These are phyloP conservation scores for Euphrasia arctica DNA, from an alignment of 305 asterid species.

Conservation along the genomic window DNA sequence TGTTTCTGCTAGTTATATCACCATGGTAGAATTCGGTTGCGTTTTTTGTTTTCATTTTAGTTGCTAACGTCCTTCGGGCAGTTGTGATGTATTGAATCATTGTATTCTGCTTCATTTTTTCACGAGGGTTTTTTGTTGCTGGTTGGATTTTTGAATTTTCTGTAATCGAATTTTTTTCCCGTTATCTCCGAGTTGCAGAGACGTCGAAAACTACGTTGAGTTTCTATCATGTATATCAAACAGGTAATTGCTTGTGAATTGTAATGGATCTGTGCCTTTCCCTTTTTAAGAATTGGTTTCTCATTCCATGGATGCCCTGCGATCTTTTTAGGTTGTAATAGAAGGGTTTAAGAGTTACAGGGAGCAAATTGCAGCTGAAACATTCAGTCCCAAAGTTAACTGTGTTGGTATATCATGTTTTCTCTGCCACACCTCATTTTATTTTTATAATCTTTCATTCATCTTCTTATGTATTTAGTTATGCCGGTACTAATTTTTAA, in stretches of 20 bases:
- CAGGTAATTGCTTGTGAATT: conserved; percentile 50
- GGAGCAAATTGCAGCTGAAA: conserved; percentile 91
- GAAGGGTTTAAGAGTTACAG: conserved; percentile 98
- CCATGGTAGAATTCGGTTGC: neutral
- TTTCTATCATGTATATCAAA: conserved; percentile 66
- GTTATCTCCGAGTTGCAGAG: conserved; percentile 22
- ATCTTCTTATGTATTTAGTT: conserved; percentile 7
- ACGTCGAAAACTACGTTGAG: conserved; percentile 16
- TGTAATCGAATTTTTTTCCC: neutral
- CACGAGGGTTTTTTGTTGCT: neutral
- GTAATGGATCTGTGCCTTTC: neutral
- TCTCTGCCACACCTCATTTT: neutral
- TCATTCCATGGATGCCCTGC: conserved; percentile 4
- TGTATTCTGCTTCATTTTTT: conserved; percentile 1
- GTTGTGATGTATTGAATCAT: neutral
- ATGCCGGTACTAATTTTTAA: conserved; percentile 8
- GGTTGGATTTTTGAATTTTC: conserved; percentile 3
- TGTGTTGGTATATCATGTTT: conserved; percentile 73
- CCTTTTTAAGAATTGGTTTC: neutral
- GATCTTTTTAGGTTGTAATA: conserved; percentile 58
- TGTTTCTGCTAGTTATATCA: conserved; percentile 16
- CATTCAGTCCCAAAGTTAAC: conserved; percentile 88
- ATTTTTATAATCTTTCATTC: neutral
- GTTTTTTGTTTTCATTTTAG: neutral
- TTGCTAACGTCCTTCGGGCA: neutral